phyloP scores from a whole-genome alignment of 257 asterid species.

The Cordia subcordata region DNA sequence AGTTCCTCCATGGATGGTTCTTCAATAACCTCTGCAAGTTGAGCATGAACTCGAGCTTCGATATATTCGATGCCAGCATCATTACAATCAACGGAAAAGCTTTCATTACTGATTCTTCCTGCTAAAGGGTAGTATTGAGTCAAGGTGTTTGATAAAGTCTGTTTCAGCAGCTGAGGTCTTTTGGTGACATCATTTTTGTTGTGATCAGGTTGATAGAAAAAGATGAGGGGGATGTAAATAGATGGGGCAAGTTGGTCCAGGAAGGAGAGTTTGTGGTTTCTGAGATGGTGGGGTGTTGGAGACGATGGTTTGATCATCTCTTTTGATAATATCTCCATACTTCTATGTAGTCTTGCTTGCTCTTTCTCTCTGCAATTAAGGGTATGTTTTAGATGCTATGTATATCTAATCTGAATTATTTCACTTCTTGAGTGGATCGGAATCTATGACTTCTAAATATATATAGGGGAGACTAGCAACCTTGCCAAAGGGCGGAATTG shows the following conservation, averaged over 20 bases:
- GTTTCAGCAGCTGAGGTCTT: constrained; percentile 16
- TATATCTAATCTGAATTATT: no score
- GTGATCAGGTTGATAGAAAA: constrained; percentile 24
- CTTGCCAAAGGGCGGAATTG: no score
- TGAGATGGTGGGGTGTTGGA: constrained; percentile 32
- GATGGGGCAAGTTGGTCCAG: constrained; percentile 34
- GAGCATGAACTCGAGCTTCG: constrained; percentile 23
- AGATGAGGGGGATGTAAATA: constrained; percentile 24
- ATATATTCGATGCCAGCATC: constrained; percentile 33
- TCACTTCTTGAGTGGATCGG: no score
- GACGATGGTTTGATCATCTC: constrained; percentile 41
- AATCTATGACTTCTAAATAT: no score
- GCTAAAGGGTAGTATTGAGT: constrained; percentile 35
- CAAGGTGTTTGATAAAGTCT: constrained; percentile 29
- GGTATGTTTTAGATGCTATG: no score
- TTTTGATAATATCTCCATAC: constrained; percentile 22
- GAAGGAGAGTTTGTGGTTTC: constrained; percentile 24
- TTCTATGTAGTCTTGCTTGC: no score
- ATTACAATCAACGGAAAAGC: constrained; percentile 26
- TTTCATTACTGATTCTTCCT: constrained; percentile 18
- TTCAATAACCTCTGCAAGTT: constrained; percentile 6
- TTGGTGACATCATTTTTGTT: constrained; percentile 3
- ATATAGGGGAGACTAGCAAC: no score
- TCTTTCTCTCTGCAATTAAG: neutral
- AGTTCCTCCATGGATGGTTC: constrained; percentile 11